phyloP scores from a whole-genome alignment of 2,329 filamentous ascomycete genomes.

The Arthrobotrys entomopaga region DNA sequence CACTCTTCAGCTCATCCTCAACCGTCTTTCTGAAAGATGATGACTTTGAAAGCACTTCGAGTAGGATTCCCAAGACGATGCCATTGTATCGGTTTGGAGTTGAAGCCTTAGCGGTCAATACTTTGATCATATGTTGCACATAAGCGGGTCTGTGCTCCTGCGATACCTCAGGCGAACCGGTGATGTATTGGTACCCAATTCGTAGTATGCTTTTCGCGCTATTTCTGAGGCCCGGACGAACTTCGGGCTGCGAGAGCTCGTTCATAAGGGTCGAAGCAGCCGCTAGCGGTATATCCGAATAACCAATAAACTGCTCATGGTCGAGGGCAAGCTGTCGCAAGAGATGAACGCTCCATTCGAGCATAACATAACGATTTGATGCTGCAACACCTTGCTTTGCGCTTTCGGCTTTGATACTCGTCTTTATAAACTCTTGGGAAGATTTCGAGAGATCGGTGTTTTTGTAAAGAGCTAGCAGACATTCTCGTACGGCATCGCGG shows the following conservation, averaged over 20 bases:
- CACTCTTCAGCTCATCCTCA: constrained; percentile 71
- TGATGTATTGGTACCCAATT: constrained; percentile 38
- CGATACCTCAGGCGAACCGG: constrained; percentile 31
- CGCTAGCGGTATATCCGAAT: constrained; percentile 70
- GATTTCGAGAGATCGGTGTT: constrained; percentile 68
- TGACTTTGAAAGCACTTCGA: constrained; percentile 83
- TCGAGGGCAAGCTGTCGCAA: constrained; percentile 74
- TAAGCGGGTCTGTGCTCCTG: constrained; percentile 67
- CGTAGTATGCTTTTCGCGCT: constrained; percentile 28
- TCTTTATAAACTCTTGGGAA: constrained; percentile 72
- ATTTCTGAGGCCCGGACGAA: constrained; percentile 43
- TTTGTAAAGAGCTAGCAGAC: constrained; percentile 75
- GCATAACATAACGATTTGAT: constrained; percentile 83
- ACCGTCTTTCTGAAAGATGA: constrained; percentile 72
- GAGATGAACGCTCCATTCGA: constrained; percentile 83
- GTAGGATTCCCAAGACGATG: constrained; percentile 82
- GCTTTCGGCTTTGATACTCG: constrained; percentile 75
- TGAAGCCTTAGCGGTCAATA: constrained; percentile 75
- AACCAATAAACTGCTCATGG: constrained; percentile 72
- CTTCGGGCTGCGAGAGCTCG: constrained; percentile 52
- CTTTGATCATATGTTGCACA: constrained; percentile 71
- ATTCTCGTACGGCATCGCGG: constrained; percentile 82
- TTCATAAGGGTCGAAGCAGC: constrained; percentile 80
- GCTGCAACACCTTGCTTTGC: constrained; percentile 80
- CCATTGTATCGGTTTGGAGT: constrained; percentile 76